A percentile compares a stretch with the other conserved stretches of the same genome.
phyloP scores from a whole-genome alignment of 2,329 filamentous ascomycete genomes.

The Allantophomopsis lycopodina region DNA sequence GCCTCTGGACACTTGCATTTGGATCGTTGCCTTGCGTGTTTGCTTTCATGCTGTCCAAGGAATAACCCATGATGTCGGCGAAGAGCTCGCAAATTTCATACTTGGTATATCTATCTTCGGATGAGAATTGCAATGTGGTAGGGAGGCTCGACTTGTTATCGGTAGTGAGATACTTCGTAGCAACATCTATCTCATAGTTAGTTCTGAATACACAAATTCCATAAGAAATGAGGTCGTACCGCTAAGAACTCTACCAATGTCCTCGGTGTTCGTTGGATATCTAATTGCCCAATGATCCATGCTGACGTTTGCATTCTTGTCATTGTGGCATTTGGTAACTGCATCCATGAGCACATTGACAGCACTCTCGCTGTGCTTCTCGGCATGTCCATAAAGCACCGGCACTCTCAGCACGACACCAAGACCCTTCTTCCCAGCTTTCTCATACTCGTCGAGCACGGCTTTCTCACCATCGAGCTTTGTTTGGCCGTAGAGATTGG shows the following conservation, averaged over 20 bases:
- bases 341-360: conserved; percentile 70
- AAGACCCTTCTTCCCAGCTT: conserved; percentile 32
- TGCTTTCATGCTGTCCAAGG: conserved; percentile 52
- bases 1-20: conserved; percentile 58
- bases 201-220: not conserved
- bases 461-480: conserved; percentile 59
- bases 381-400: conserved; percentile 68
- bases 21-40: conserved; percentile 62
- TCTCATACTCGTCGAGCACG: conserved; percentile 46
- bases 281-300: conserved; percentile 82
- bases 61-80: conserved; percentile 65
- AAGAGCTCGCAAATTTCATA: conserved; percentile 75
- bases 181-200: conserved; percentile 38
- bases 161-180: conserved; percentile 48
- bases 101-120: conserved; percentile 78
- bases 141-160: conserved; percentile 42
- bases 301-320: conserved; percentile 43
- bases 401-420: conserved; percentile 68
- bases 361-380: conserved; percentile 61
- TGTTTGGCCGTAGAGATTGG: conserved; percentile 70
- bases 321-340: conserved; percentile 56
- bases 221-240: conserved; percentile 26
- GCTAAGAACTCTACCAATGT: conserved; percentile 66
- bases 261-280: conserved; percentile 82
- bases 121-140: conserved; percentile 67